phyloP scores from a whole-genome alignment of 768 basidiomycete species.

The Serendipita indica region DNA sequence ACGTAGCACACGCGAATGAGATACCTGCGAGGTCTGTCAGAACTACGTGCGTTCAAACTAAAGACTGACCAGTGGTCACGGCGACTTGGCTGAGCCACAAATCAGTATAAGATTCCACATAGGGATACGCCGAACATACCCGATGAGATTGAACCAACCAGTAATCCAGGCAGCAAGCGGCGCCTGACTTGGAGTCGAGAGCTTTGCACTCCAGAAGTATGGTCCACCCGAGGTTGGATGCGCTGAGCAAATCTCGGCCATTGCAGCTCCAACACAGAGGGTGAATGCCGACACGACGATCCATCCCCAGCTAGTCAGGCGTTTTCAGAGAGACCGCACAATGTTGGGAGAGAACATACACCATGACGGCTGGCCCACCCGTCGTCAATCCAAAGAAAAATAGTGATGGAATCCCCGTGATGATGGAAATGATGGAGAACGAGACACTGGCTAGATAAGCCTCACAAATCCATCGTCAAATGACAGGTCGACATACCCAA shows the following conservation, averaged over 20 bases:
- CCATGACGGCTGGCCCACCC: conserved; percentile 64
- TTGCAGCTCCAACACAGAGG: conserved; percentile 54
- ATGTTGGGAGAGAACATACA: conserved; percentile 17
- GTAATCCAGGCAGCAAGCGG: conserved; percentile 61
- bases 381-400: conserved; percentile 58
- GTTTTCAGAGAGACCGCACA: neutral
- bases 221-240: conserved; percentile 62
- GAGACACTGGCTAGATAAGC: conserved; percentile 22
- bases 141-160: conserved; percentile 57
- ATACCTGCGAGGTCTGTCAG: neutral
- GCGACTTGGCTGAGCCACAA: conserved; percentile 38
- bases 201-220: conserved; percentile 72
- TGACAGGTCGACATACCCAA: neutral
- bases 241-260: conserved; percentile 51
- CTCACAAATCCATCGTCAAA: no score
- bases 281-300: conserved; percentile 51
- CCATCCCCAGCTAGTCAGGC: conserved; percentile 41
- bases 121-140: conserved; percentile 17
- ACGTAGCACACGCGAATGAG: conserved; percentile 44
- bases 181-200: conserved; percentile 36
- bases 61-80: conserved; percentile 61
- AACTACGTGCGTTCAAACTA: conserved; percentile 12
- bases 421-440: conserved; percentile 59
- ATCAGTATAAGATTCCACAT: neutral
- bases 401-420: conserved; percentile 55